Percentiles rank a stretch among this genome's conserved stretches.
Conservation (phyloP, 306 rosid genomes). For the Inga leiocalycina region DNA sequence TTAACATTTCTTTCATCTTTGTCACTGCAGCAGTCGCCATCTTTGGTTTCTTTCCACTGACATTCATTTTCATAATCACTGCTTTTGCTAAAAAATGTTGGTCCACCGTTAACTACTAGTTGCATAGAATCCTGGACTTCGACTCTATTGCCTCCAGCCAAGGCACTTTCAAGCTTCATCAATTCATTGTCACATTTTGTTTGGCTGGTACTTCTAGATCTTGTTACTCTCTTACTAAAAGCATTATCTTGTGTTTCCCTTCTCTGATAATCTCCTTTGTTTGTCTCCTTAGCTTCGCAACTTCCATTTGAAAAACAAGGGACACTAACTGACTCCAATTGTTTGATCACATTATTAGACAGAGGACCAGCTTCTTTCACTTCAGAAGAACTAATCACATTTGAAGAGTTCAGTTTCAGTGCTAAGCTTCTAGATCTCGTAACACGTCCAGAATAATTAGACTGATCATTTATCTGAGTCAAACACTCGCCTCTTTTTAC, state of each 20-base stretch:
- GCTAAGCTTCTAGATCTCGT: constrained; percentile 53
- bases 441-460: constrained; percentile 37
- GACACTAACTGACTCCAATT: constrained; percentile 31
- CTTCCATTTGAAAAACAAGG: constrained; percentile 32
- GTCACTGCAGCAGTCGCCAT: constrained; percentile 26
- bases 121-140: constrained; percentile 27
- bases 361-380: constrained; percentile 36
- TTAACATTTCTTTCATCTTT: constrained; percentile 23
- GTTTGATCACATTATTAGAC: constrained; percentile 41
- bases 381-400: constrained; percentile 38
- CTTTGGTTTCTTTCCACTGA: constrained; percentile 25
- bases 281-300: constrained; percentile 35
- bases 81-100: constrained; percentile 27
- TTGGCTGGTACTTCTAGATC: constrained; percentile 45
- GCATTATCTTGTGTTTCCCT: constrained; percentile 39
- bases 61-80: constrained; percentile 33
- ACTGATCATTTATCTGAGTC: constrained; percentile 32
- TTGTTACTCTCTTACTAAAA: constrained; percentile 38
- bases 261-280: constrained; percentile 31
- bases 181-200: constrained; percentile 25
- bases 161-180: constrained; percentile 36
- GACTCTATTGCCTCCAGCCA: constrained; percentile 28
- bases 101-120: constrained; percentile 24
- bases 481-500: constrained; percentile 31
- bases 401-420: constrained; percentile 34